Base-by-base conservation (phyloP, 2,329 filamentous ascomycete genomes). In the Arthroderma uncinatum region DNA sequence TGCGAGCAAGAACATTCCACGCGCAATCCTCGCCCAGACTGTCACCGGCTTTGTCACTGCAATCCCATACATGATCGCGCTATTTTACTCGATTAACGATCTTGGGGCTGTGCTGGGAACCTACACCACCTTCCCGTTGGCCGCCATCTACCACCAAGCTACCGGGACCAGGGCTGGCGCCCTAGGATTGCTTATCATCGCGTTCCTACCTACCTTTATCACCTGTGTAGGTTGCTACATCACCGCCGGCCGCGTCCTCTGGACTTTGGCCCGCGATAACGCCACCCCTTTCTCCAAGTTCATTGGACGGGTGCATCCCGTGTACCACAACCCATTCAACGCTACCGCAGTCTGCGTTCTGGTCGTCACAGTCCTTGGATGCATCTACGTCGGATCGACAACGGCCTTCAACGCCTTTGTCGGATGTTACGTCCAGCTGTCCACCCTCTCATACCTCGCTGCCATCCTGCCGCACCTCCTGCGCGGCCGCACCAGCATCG, bases 211-310 rank as follows among this genome's bases (percentile, higher is more conserved):
- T 9, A 82, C 80, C 1, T 68, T 80, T 33, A 67, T 82, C 37
- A 83, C 79, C 40, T 69, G 69, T 33, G 63, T 69, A 39, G 82
- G 82, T 8, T 77, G 74, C 60, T 83, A 81, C 67, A 79, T 84
- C 60, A 83, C 81, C 1, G 73, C 76, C 0, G 80, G 82, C n/a
- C 78, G 83, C 6, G 82, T 80, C 59, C 73, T 85, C 2, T 86
- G 82, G 82, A 72, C 71, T 9, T 64, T 74, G 33, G 78, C 80
- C 0, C 74, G 81, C n/a, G 79, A 83, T 63, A 68, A 74, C 21
- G 80, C 80, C 0, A 76, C 77, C 0, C 81, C 81, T 0, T 81
- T 78, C 63, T 70, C 71, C 12, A 40, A 58, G 1, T 73, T 71
- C 67, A 62, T 83, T 59, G 68, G 79, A 77, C 1, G 64, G 16